Base-by-base conservation (phyloP, 2,329 filamentous ascomycete genomes). In the Claviceps sp. region DNA sequence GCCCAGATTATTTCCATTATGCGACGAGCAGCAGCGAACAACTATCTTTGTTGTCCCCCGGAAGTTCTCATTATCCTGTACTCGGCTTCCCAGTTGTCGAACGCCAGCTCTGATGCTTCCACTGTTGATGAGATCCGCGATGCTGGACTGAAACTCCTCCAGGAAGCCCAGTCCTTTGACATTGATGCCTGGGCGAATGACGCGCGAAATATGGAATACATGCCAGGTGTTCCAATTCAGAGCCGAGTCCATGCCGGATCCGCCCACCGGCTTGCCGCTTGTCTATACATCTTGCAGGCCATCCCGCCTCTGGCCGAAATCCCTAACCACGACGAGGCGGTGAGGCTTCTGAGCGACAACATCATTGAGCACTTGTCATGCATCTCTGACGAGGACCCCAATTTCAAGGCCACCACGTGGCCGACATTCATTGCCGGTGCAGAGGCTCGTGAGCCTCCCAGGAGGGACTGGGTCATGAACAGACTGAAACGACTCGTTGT, bases 321-420 rank as follows among this genome's bases (percentile, higher is more conserved):
- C 1, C 55, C 55, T 16, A 59, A 63, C 5, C 63, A 59, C 11
- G 59, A 65, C 1, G 56, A 63, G 11, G 54, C 65, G 34, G 59
- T 56, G 4, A 63, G 65, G 3, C 52, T 58, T 1, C 62, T 80
- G 2, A 70, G 71, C 14, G 55, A 66, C 2, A 73, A 77, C 24
- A 66, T 78, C 1, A 67, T 77, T 6, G 52, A 68, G 2, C 71
- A 77, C 26, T 63, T 80, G 3, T 69, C 70, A 0, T 65, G 63
- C 41, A 71, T 81, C 2, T 70, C 71, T 0, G 67, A 72, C 8
- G 66, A 72, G 2, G 74, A 80, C 46, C 67, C 69, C 1, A 70
- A 78, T 20, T 73, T 78, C 64, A 81, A 80, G 57, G 76, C 74
- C 0, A 77, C 75, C 4, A 71, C 73, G 1, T 81, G 76, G 76